phyloP scores from a whole-genome alignment of 192 early-diverging fungal species.

The Pilobolus umbonatus region DNA sequence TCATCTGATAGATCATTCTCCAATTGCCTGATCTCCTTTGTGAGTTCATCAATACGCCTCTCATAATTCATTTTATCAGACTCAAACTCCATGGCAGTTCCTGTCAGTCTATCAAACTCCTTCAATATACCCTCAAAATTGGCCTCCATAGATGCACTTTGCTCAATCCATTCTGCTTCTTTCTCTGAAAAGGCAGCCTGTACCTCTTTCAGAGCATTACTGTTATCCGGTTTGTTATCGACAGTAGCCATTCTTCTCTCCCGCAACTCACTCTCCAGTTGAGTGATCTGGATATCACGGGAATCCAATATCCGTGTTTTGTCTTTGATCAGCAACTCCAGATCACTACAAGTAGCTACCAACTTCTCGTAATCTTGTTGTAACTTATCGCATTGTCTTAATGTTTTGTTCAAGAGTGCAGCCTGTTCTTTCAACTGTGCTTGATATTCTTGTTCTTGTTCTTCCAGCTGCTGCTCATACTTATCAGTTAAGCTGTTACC shows the following conservation, averaged over 20 bases:
- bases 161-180: slow-evolving; percentile 26
- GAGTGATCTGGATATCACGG: slow-evolving; percentile 33
- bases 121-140: slow-evolving; percentile 41
- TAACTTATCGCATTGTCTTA: slow-evolving; percentile 15
- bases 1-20: slow-evolving; percentile 36
- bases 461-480: slow-evolving; percentile 31
- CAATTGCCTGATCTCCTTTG: slow-evolving; percentile 15
- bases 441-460: slow-evolving; percentile 32
- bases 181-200: slow-evolving; percentile 4
- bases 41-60: slow-evolving; percentile 27
- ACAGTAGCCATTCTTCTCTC: background rate
- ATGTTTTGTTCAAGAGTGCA: slow-evolving; percentile 20
- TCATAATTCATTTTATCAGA: slow-evolving; percentile 32
- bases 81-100: slow-evolving; percentile 40
- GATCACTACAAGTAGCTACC: slow-evolving; percentile 15
- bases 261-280: slow-evolving; percentile 31
- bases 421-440: slow-evolving; percentile 33
- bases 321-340: slow-evolving; percentile 32
- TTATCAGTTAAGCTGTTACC: slow-evolving; percentile 11
- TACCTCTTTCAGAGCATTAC: background rate
- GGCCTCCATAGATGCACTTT: slow-evolving; percentile 26
- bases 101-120: slow-evolving; percentile 44
- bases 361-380: slow-evolving; percentile 27
- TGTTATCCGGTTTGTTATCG: background rate
- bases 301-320: slow-evolving; percentile 38